phyloP scores from a whole-genome alignment of 31 red algal species.

The Porphyra umbilicalis region DNA sequence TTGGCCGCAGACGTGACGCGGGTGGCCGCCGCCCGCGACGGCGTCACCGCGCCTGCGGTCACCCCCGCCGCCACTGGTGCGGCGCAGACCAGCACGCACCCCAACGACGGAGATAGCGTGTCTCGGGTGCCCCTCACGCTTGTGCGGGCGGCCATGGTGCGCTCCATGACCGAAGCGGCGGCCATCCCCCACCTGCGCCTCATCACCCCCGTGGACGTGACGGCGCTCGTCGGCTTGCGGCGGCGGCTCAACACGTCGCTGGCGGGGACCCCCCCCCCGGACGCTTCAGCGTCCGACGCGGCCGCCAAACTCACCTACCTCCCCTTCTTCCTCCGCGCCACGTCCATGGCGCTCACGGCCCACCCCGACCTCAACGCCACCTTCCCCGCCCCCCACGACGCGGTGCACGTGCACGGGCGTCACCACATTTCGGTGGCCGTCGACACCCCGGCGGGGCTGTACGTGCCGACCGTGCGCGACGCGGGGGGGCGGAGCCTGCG shows the following conservation, averaged over 20 bases:
- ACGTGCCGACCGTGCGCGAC: constrained; percentile 18
- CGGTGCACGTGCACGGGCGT: constrained; percentile 12
- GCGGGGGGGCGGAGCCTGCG: constrained; percentile 2
- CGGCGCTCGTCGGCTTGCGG: constrained; percentile 3
- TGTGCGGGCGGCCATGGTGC: constrained; percentile 20
- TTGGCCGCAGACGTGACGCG: constrained; percentile 50
- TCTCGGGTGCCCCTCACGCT: constrained; percentile 7
- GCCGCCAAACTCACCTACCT: constrained; percentile 18
- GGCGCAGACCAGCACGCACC: not conserved
- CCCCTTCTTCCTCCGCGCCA: constrained; percentile 28
- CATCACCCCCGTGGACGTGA: constrained; percentile 11
- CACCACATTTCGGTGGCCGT: constrained; percentile 32
- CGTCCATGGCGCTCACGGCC: constrained; percentile 5
- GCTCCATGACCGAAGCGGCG: constrained; percentile 14
- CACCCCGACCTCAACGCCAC: constrained; percentile 23
- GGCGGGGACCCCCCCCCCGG: not conserved
- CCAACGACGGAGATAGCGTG: not conserved
- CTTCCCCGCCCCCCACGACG: constrained; percentile 9
- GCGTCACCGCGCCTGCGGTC: too few species aligned
- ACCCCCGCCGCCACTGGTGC: not conserved
- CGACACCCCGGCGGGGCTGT: constrained; percentile 19
- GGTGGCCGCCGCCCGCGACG: constrained; percentile 10
- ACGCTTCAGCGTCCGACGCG: not conserved
- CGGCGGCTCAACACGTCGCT: not conserved
- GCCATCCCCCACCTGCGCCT: constrained; percentile 14